Conservation (phyloP, 2,329 filamentous ascomycete genomes). For the Colletotrichum musicola region DNA sequence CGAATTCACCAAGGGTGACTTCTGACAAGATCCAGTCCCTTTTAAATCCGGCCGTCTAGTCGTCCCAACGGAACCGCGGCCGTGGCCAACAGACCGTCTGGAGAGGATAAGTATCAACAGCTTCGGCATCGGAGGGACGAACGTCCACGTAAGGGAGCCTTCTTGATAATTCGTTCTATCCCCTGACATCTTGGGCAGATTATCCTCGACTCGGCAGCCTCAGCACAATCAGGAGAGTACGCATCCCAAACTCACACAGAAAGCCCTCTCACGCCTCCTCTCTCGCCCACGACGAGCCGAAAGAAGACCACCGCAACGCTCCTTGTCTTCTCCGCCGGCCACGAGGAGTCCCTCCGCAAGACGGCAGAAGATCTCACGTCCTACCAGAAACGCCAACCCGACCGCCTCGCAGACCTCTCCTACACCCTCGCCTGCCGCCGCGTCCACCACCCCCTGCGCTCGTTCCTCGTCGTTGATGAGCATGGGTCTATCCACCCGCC, state of each 20-base stretch:
- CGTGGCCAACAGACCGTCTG: slow-evolving; percentile 44
- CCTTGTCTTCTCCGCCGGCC: slow-evolving; percentile 40
- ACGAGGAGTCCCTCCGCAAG: slow-evolving; percentile 42
- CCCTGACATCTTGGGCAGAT: not conserved
- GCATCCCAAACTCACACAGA: not conserved
- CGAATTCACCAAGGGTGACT: too few relatives aligned
- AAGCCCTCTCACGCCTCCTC: slow-evolving; percentile 20
- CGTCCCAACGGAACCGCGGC: slow-evolving; percentile 43
- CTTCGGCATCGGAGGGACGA: slow-evolving; percentile 56
- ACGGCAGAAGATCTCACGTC: slow-evolving; percentile 42
- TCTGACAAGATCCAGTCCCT: slow-evolving; percentile 29
- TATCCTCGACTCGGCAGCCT: slow-evolving; percentile 24
- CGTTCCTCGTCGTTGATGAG: slow-evolving; percentile 40
- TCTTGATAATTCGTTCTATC: too few relatives aligned
- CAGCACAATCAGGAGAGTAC: not conserved
- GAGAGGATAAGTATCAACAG: slow-evolving; percentile 52
- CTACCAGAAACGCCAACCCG: slow-evolving; percentile 38
- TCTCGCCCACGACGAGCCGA: not conserved
- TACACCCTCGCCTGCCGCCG: slow-evolving; percentile 48
- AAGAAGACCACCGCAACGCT: slow-evolving; percentile 5
- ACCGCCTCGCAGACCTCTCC: slow-evolving; percentile 40
- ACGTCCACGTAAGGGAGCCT: slow-evolving; percentile 46
- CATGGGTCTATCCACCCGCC: slow-evolving; percentile 39
- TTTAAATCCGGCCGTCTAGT: slow-evolving; percentile 41
- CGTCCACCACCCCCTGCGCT: slow-evolving; percentile 44